A percentile compares a stretch with the other conserved stretches of the same genome.
phyloP scores from a whole-genome alignment of 2,329 filamentous ascomycete genomes.

The Xylariaceae sp. region DNA sequence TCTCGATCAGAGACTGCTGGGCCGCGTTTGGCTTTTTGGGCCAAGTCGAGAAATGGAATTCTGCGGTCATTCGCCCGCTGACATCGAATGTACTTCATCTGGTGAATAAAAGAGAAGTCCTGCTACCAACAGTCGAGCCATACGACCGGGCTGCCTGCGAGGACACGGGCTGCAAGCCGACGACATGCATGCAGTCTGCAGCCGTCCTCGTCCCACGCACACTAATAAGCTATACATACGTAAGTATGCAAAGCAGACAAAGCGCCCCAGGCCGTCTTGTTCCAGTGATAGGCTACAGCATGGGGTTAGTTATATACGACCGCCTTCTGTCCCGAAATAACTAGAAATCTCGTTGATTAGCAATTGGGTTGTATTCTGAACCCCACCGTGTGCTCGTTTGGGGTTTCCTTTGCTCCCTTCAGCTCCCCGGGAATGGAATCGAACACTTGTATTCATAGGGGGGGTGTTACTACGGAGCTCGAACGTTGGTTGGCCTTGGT shows the following conservation, averaged over 20 bases:
- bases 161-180: constrained; percentile 16
- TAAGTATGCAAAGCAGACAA: constrained; percentile 9
- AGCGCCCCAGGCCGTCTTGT: no score
- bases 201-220: constrained; percentile 9
- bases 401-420: constrained; percentile 7
- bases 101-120: constrained; percentile 7
- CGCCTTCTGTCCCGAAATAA: no score
- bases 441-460: neutral
- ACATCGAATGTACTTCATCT: no score
- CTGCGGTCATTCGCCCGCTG: no score
- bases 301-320: no score
- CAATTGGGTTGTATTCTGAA: constrained; percentile 10
- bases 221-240: constrained; percentile 11
- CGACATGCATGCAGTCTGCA: constrained; percentile 18
- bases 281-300: no score
- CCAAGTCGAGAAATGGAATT: no score
- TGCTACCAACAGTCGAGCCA: constrained; percentile 14
- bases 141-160: constrained; percentile 13
- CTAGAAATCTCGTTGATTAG: constrained; percentile 13
- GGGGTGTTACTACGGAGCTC: neutral
- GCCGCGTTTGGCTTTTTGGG: constrained; percentile 5
- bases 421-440: constrained; percentile 5
- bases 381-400: constrained; percentile 16
- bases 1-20: neutral
- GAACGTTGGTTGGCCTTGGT: neutral